Evolutionary conservation across 1,139 yeast genomes (phyloP).

Genomic region (Candida pseudocylindracea): DNA sequence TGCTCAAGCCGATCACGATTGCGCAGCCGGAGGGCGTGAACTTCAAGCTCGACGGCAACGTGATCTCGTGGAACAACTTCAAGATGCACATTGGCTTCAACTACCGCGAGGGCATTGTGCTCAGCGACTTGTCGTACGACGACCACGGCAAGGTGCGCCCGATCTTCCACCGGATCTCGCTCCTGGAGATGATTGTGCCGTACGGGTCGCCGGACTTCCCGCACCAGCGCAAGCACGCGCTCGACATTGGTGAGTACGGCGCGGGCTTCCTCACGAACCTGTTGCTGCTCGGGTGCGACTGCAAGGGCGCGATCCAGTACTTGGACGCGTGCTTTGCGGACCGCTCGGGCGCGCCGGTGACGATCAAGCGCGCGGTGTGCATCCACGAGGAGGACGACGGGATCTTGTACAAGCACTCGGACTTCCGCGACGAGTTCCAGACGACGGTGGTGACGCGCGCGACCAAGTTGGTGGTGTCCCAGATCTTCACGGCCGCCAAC

Average conservation of each 20-base stretch:
- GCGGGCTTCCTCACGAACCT: constrained; percentile 76
- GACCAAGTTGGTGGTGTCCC: constrained; percentile 49
- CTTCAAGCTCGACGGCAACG: constrained; percentile 43
- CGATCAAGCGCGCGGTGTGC: constrained; percentile 58
- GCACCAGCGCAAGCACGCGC: constrained; percentile 68
- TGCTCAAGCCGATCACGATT: constrained; percentile 33
- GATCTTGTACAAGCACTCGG: constrained; percentile 57
- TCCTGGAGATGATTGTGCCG: constrained; percentile 72
- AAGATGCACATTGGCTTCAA: constrained; percentile 63
- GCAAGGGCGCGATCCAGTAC: constrained; percentile 69
- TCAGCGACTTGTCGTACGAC: constrained; percentile 49
- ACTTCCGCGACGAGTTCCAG: constrained; percentile 60
- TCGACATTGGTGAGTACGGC: constrained; percentile 75
- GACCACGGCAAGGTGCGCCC: constrained; percentile 56
- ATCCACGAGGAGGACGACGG: constrained; percentile 79
- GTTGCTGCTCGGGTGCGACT: constrained; percentile 57
- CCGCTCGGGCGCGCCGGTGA: constrained; percentile 43
- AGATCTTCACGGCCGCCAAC: constrained; percentile 70
- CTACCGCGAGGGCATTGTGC: constrained; percentile 68
- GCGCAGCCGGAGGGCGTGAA: constrained; percentile 73
- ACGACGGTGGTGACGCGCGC: constrained; percentile 61
- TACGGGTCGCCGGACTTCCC: constrained; percentile 65
- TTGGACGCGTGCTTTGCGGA: constrained; percentile 54
- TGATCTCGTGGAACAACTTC: constrained; percentile 60
- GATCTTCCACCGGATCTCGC: constrained; percentile 55